Evolutionary conservation across 2,329 filamentous ascomycete genomes (phyloP).

Genomic region (Colletotrichum truncatum): DNA sequence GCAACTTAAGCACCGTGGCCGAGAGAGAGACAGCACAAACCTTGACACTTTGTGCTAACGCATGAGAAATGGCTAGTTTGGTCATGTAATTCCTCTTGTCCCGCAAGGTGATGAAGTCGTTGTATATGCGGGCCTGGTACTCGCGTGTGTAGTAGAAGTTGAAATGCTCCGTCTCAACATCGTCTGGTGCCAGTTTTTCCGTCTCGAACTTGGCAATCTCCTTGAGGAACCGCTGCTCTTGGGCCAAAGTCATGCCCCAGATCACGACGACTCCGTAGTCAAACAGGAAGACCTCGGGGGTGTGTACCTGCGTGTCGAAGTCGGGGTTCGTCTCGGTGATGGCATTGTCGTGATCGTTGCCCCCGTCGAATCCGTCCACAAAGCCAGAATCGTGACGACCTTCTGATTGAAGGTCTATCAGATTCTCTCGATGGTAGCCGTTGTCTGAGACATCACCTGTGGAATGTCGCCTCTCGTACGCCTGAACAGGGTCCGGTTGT

Average conservation of each 20-base stretch:
- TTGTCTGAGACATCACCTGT: constrained; percentile 74
- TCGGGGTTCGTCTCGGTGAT: constrained; percentile 66
- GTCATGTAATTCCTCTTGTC: constrained; percentile 99
- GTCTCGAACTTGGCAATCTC: constrained; percentile 94
- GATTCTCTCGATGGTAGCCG: constrained; percentile 64
- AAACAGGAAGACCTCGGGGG: constrained; percentile 94
- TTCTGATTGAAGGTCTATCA: constrained; percentile 68
- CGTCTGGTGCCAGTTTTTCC: constrained; percentile 87
- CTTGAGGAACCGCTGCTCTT: constrained; percentile 91
- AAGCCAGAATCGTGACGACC: constrained; percentile 43
- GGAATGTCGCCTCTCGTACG: constrained; percentile 76
- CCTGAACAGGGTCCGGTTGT: constrained; percentile 48
- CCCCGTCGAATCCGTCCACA: constrained; percentile 38
- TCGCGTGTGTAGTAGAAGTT: constrained; percentile 99
- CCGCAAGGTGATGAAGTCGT: constrained; percentile 95
- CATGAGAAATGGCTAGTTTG: constrained; percentile 95
- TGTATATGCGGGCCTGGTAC: constrained; percentile 98
- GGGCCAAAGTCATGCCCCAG: constrained; percentile 94
- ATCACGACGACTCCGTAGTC: constrained; percentile 98
- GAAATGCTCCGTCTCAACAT: constrained; percentile 96
- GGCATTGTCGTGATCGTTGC: constrained; percentile 35
- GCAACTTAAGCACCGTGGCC: background rate
- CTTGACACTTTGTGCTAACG: constrained; percentile 95
- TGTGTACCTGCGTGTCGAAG: constrained; percentile 89
- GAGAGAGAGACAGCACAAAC: constrained; percentile 46